A percentile compares a stretch with the other conserved stretches of the same genome.
phyloP scores from a whole-genome alignment of 2,329 filamentous ascomycete species.

The Clarireedia paspali region DNA sequence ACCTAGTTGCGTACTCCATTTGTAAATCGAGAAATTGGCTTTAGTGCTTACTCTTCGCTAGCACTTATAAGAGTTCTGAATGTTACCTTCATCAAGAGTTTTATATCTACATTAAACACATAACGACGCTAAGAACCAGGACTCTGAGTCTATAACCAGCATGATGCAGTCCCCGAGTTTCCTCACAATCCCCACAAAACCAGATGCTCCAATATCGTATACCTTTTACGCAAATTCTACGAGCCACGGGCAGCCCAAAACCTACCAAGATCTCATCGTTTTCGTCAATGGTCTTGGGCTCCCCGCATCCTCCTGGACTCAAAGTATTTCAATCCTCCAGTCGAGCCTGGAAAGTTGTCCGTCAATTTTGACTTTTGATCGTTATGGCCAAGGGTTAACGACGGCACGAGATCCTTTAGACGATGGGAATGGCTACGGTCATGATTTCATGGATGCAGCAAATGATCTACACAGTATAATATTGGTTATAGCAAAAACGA shows the following conservation, averaged over 20 bases:
- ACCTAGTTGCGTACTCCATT: no score
- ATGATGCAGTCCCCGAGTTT: neutral
- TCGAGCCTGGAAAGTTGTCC: conserved; percentile 16
- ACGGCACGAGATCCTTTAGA: conserved; percentile 23
- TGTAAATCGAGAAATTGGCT: no score
- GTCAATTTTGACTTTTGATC: conserved; percentile 30
- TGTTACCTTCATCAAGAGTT: neutral
- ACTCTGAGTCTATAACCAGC: neutral
- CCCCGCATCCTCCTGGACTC: conserved; percentile 24
- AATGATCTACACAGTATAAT: conserved; percentile 28
- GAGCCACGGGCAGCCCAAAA: conserved; percentile 6
- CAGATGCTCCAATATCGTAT: conserved; percentile 26
- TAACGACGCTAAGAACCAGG: no score
- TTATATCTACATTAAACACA: no score
- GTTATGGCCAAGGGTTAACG: conserved; percentile 23
- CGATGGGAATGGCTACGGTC: conserved; percentile 21
- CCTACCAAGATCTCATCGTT: conserved; percentile 19
- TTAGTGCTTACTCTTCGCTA: no score
- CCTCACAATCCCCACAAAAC: conserved; percentile 27
- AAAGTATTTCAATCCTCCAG: conserved; percentile 23
- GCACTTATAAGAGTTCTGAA: neutral
- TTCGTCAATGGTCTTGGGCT: conserved; percentile 29
- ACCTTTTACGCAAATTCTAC: conserved; percentile 18
- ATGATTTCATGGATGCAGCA: conserved; percentile 24
- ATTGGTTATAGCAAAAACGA: conserved; percentile 12